A percentile compares a stretch with the other conserved stretches of the same genome.
phyloP scores from a whole-genome alignment of 106 monocot genomes.

The Allium sativum region DNA sequence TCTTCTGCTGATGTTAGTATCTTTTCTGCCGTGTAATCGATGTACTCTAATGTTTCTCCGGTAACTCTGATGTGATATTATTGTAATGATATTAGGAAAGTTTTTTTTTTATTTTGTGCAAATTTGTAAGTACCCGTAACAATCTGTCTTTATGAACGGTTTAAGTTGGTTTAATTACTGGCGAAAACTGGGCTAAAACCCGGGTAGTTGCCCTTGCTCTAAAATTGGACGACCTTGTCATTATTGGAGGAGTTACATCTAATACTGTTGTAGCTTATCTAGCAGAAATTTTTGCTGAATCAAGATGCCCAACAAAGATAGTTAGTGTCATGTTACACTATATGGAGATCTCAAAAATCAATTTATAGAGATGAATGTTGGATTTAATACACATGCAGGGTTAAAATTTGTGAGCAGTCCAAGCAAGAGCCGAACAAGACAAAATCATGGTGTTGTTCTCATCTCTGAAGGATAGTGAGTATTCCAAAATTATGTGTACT shows the following conservation, averaged over 20 bases:
- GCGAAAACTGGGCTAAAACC: too few relatives aligned
- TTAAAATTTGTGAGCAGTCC: conserved; percentile 9
- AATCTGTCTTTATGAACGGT: too few relatives aligned
- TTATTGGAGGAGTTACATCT: conserved; percentile 85
- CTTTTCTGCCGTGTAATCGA: too few relatives aligned
- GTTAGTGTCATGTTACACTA: conserved; percentile 59
- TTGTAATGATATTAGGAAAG: too few relatives aligned
- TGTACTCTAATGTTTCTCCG: too few relatives aligned
- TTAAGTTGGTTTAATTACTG: too few relatives aligned
- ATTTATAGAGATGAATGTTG: conserved; percentile 64
- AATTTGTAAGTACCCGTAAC: too few relatives aligned
- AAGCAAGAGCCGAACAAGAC: neutral
- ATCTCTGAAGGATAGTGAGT: conserved; percentile 3
- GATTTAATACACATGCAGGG: conserved; percentile 66
- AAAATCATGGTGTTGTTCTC: conserved; percentile 5
- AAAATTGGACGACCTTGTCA: conserved; percentile 75
- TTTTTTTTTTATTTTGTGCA: too few relatives aligned
- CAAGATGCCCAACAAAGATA: conserved; percentile 72
- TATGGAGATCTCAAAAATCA: conserved; percentile 68
- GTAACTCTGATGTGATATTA: too few relatives aligned
- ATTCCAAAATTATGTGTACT: neutral
- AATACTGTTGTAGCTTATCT: conserved; percentile 90
- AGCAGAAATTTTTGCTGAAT: conserved; percentile 77
- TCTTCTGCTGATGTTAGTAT: too few relatives aligned
- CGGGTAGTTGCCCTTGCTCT: too few relatives aligned